Percentiles rank a stretch among this genome's conserved stretches.
Conservation (phyloP, 2,329 filamentous ascomycete species). For the Aspergillus aculeatinus region DNA sequence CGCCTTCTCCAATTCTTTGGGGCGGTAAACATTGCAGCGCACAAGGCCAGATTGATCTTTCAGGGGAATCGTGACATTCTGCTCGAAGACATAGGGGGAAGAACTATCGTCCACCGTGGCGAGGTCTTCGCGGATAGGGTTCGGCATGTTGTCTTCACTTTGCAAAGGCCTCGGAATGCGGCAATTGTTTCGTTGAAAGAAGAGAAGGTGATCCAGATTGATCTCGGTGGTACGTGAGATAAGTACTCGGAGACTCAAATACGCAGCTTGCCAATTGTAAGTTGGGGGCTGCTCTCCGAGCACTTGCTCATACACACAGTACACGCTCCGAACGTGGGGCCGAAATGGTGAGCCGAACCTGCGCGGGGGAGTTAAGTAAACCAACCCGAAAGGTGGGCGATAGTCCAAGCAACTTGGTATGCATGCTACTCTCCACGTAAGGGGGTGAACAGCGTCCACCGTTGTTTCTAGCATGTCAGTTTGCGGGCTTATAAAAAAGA, state of each 20-base stretch:
- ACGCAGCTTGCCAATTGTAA: not conserved
- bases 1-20: constrained; percentile 39
- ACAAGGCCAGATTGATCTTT: constrained; percentile 43
- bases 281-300: not conserved
- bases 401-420: not conserved
- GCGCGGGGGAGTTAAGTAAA: not conserved
- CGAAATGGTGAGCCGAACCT: constrained; percentile 22
- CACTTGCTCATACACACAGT: not conserved
- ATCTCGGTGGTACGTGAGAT: constrained; percentile 7
- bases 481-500: not conserved
- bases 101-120: constrained; percentile 34
- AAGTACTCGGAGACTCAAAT: not conserved
- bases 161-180: not conserved
- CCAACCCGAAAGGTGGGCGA: not conserved
- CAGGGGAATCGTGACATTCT: constrained; percentile 50
- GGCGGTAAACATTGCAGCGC: constrained; percentile 53
- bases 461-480: not conserved
- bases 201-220: not conserved
- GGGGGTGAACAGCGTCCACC: not conserved
- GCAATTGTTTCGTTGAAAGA: not conserved
- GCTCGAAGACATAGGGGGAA: constrained; percentile 50
- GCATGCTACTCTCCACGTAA: not conserved
- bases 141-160: constrained; percentile 24
- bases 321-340: constrained; percentile 25
- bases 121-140: constrained; percentile 31